phyloP scores from a whole-genome alignment of 768 basidiomycete species.

The Dioszegia crocea region DNA sequence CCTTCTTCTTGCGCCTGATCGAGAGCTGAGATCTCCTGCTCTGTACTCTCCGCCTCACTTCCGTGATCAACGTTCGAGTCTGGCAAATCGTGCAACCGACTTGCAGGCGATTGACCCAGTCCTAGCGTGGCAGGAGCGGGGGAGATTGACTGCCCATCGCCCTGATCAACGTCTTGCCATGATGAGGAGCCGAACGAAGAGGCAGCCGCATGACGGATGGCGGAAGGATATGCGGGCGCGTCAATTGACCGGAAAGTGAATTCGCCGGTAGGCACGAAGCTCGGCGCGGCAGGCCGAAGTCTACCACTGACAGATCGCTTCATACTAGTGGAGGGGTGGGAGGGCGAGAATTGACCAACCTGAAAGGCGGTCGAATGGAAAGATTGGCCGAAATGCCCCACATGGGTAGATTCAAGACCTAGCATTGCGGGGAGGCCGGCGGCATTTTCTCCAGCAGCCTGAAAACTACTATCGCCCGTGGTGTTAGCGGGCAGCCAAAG shows the following conservation, averaged over 20 bases:
- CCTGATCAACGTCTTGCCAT: not conserved
- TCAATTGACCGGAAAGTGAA: not conserved
- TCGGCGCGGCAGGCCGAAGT: slow-evolving; percentile 7
- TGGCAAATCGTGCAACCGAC: not conserved
- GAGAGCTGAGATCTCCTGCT: too few species aligned
- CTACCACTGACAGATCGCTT: not conserved
- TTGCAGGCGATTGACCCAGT: not conserved
- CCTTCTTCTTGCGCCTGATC: too few species aligned
- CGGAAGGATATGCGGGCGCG: not conserved
- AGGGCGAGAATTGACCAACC: not conserved
- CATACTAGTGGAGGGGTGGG: not conserved
- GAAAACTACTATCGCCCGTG: too few species aligned
- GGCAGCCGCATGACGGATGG: not conserved
- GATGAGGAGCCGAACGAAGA: too few species aligned
- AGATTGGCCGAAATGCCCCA: not conserved
- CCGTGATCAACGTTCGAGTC: not conserved
- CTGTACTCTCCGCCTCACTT: too few species aligned
- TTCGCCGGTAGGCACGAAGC: not conserved
- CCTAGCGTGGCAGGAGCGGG: not conserved
- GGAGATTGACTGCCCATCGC: not conserved
- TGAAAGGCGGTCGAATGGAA: too few species aligned
- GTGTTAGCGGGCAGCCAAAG: not conserved
- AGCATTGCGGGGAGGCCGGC: too few species aligned
- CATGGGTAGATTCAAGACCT: too few species aligned
- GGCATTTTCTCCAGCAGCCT: too few species aligned